A percentile compares a stretch with the other conserved stretches of the same genome.
Evolutionary conservation across 106 monocot genomes (phyloP).

Genomic region (Dendrobium catenatum): DNA sequence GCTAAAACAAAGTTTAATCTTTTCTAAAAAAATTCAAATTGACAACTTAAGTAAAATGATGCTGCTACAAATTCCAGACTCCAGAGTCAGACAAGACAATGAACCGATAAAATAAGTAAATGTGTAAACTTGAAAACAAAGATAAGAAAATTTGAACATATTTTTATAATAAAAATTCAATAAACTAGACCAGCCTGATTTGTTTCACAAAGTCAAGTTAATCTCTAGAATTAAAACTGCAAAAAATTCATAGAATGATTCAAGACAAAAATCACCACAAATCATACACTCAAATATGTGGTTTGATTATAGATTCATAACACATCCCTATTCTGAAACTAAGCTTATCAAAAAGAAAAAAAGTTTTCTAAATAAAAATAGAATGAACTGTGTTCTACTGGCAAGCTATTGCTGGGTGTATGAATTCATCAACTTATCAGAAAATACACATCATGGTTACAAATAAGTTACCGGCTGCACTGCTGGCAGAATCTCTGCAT

Average conservation of each 20-base stretch:
- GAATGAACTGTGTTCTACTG: background rate
- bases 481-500: constrained; percentile 99
- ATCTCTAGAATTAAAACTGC: background rate
- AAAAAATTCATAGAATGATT: background rate
- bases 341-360: background rate
- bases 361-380: background rate
- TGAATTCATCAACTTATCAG: background rate
- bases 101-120: background rate
- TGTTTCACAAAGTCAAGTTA: background rate
- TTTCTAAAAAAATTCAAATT: background rate
- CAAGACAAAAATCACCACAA: background rate
- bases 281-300: background rate
- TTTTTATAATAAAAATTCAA: background rate
- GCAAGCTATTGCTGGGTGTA: background rate
- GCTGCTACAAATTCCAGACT: constrained; percentile 1
- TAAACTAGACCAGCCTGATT: background rate
- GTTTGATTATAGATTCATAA: background rate
- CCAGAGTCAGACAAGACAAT: background rate
- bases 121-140: background rate
- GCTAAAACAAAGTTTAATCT: background rate
- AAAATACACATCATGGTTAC: background rate
- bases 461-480: constrained; percentile 82
- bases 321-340: background rate
- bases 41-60: background rate
- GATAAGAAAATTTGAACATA: background rate